Evolutionary conservation across 495 filamentous ascomycete genomes (phyloP).

Genomic region (Neurospora sp.): DNA sequence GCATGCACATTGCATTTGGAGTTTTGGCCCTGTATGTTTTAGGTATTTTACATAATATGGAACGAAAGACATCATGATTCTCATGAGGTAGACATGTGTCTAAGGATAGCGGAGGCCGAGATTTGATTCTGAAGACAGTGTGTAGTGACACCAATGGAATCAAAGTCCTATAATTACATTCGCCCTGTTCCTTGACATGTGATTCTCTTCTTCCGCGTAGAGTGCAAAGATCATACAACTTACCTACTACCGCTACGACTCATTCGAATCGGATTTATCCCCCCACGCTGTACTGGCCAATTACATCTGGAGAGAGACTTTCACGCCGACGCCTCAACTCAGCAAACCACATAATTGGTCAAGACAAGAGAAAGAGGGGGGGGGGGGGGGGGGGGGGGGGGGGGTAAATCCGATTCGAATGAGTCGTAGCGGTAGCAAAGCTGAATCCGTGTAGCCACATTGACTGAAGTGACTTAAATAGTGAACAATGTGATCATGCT

Average conservation of each 20-base stretch:
- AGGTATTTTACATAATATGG: background rate
- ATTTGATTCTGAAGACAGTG: background rate
- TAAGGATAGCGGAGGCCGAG: background rate
- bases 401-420: no score
- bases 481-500: background rate
- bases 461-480: background rate
- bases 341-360: no score
- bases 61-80: background rate
- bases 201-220: background rate
- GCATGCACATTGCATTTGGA: background rate
- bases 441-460: background rate
- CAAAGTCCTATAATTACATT: background rate
- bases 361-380: no score
- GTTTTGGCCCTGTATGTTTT: background rate
- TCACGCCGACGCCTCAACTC: no score
- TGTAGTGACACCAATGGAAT: background rate
- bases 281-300: no score
- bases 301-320: no score
- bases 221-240: background rate
- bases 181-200: background rate
- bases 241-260: background rate
- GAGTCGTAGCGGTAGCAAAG: background rate
- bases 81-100: background rate
- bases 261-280: no score
- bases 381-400: no score